phyloP scores from a whole-genome alignment of 1,284 basidiomycete genomes.

The Tremellales sp. region DNA sequence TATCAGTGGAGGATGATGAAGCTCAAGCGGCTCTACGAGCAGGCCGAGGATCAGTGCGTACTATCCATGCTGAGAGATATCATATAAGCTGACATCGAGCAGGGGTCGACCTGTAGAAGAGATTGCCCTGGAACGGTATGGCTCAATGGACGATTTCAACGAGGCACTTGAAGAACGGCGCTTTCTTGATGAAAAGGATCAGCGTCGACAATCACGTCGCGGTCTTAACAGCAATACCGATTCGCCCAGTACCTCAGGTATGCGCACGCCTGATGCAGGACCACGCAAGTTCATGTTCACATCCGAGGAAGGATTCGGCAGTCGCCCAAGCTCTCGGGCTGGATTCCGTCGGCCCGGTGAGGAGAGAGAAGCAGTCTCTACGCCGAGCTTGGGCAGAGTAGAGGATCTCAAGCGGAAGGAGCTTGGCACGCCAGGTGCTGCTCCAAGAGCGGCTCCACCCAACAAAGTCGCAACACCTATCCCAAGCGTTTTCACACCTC shows the following conservation, averaged over 20 bases:
- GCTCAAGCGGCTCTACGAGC: conserved; percentile 80
- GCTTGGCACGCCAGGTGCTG: conserved; percentile 12
- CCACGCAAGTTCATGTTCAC: conserved; percentile 50
- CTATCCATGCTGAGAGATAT: background rate
- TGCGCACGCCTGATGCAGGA: conserved; percentile 45
- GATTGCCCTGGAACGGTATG: conserved; percentile 83
- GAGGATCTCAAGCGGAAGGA: conserved; percentile 36
- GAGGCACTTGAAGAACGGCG: conserved; percentile 81
- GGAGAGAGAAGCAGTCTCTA: conserved; percentile 50
- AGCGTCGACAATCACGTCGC: conserved; percentile 52
- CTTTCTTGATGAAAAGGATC: conserved; percentile 74
- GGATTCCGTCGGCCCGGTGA: conserved; percentile 76
- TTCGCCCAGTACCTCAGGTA: conserved; percentile 55
- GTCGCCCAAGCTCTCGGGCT: conserved; percentile 61
- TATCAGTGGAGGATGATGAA: conserved; percentile 98
- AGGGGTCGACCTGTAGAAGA: conserved; percentile 64
- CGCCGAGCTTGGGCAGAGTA: conserved; percentile 31
- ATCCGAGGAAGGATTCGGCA: conserved; percentile 19
- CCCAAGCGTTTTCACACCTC: conserved; percentile 81
- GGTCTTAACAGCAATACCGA: conserved; percentile 56
- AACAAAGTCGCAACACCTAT: conserved; percentile 62
- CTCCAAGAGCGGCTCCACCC: conserved; percentile 1
- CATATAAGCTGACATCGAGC: background rate
- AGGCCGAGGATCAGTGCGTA: conserved; percentile 70
- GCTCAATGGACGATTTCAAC: conserved; percentile 75